Percentiles rank a stretch among this genome's conserved stretches.
Evolutionary conservation across 1,284 basidiomycete genomes (phyloP).

Genomic region (Xerocomus minutiporus): DNA sequence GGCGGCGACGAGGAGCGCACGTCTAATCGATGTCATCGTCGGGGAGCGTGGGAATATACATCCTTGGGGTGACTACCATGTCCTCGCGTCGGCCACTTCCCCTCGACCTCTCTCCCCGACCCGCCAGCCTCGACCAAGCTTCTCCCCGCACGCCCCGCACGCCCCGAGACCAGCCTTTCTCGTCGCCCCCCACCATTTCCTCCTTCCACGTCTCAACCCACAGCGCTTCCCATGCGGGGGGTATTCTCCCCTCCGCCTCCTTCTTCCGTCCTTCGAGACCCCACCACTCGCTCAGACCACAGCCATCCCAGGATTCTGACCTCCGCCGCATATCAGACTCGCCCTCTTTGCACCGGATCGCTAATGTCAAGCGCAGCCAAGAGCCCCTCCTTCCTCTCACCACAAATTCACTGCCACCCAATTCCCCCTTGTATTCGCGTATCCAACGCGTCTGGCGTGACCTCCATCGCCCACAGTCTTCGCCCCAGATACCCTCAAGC

Average conservation of each 20-base stretch:
- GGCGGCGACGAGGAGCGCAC: conserved; percentile 49
- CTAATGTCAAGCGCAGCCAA: conserved; percentile 54
- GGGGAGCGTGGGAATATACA: conserved; percentile 16
- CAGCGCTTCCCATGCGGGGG: conserved; percentile 57
- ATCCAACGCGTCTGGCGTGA: conserved; percentile 54
- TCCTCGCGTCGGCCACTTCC: conserved; percentile 1
- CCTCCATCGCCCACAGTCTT: conserved; percentile 42
- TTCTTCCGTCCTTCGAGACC: conserved; percentile 69
- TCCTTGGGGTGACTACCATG: not conserved
- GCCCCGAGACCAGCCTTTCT: conserved; percentile 21
- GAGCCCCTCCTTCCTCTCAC: conserved; percentile 60
- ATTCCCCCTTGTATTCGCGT: conserved; percentile 45
- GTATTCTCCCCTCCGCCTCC: conserved; percentile 67
- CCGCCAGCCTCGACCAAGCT: conserved; percentile 22
- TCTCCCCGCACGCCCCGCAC: conserved; percentile 1
- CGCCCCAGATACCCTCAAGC: conserved; percentile 23
- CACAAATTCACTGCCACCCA: conserved; percentile 16
- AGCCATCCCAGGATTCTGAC: conserved; percentile 29
- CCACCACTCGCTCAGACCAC: conserved; percentile 32
- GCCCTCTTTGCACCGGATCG: conserved; percentile 30
- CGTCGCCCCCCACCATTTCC: conserved; percentile 28
- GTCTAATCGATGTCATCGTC: conserved; percentile 9
- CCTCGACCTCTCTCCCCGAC: conserved; percentile 10
- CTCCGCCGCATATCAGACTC: conserved; percentile 29
- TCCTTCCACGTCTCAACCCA: conserved; percentile 32